These are phyloP conservation scores for Fraxinus pennsylvanica DNA, from an alignment of 257 asterid genomes.

Conservation along the genomic window DNA sequence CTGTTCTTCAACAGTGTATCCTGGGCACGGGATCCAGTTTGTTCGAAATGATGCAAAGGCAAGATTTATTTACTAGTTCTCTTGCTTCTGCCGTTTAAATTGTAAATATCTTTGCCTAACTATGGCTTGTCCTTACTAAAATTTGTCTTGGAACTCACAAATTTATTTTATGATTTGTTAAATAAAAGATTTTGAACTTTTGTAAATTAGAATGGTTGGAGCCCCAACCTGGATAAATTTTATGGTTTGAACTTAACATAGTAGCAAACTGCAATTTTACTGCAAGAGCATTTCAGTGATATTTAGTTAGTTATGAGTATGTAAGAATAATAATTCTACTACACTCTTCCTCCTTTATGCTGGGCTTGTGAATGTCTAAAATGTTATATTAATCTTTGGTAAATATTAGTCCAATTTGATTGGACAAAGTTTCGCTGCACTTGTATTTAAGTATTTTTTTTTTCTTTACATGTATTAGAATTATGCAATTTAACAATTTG, in stretches of 20 bases:
- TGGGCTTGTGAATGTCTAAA: neutral
- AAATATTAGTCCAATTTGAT: neutral
- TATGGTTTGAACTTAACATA: neutral
- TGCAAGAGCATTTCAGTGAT: neutral
- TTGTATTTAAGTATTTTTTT: neutral
- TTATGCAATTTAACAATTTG: neutral
- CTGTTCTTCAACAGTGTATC: slow-evolving; percentile 81
- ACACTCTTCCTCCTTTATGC: neutral
- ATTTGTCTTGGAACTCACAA: neutral
- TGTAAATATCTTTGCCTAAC: neutral
- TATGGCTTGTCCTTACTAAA: slow-evolving; percentile 4
- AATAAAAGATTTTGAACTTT: slow-evolving; percentile 9
- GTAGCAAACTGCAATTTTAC: neutral
- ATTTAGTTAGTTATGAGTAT: neutral
- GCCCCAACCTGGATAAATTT: neutral
- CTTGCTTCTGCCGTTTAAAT: neutral
- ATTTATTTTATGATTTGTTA: neutral
- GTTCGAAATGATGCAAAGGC: slow-evolving; percentile 95
- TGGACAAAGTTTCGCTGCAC: neutral
- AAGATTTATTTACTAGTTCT: neutral
- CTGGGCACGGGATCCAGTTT: slow-evolving; percentile 89
- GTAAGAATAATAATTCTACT: neutral
- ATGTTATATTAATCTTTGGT: neutral
- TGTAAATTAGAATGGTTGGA: neutral
- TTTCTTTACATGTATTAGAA: neutral